Base-by-base conservation (phyloP, 2,329 filamentous ascomycete genomes). In the Dothideomycetes sp. region DNA sequence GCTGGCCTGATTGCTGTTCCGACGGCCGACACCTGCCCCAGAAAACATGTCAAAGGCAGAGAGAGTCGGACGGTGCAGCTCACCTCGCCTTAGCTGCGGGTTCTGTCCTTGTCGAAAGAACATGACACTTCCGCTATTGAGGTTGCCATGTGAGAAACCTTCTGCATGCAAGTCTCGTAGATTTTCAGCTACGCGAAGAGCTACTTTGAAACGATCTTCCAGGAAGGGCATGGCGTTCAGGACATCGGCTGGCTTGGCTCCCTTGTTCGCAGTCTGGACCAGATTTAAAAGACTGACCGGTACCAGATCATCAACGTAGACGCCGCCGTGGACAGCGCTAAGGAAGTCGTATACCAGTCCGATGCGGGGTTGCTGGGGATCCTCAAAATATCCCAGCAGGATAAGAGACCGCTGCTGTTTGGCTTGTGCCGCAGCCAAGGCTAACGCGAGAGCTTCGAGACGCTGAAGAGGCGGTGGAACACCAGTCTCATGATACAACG, bases 291-390 rank as follows among this genome's bases (percentile, higher is more conserved):
- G 55, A 29, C 64, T 69, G 12, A 62, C 55, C 19, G 66, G 64
- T 36, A 56, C 54, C 17, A 64, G 46, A n/a, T 60, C 53, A 15
- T 55, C 56, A n/a, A 38, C 11, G 10, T 19, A 4, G 43, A 45
- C n/a, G 53, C 58, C 57, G 8, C 59, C 59, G 45, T 63, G 62
- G 10, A 65, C 57, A 7, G 58, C 59, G 1, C 73, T 68, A 2
- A 83, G 83, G 19, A 88, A 74, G 36, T 82, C 78, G 51, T 85
- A 89, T 9, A 89, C 72, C 9, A 89, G 66, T 4, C 83, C 84
- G 39, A 86, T 74, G 8, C 84, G 72, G 1, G 66, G 64, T 40
- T 83, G 78, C 38, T 75, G 72, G 38, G 81, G 69, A 50, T 88
- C 83, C 54, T 88, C 82, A 50, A 85, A 86, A 52, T 85, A 88